phyloP scores from a whole-genome alignment of 2,329 filamentous ascomycete species.

The Diaporthe humulicola region DNA sequence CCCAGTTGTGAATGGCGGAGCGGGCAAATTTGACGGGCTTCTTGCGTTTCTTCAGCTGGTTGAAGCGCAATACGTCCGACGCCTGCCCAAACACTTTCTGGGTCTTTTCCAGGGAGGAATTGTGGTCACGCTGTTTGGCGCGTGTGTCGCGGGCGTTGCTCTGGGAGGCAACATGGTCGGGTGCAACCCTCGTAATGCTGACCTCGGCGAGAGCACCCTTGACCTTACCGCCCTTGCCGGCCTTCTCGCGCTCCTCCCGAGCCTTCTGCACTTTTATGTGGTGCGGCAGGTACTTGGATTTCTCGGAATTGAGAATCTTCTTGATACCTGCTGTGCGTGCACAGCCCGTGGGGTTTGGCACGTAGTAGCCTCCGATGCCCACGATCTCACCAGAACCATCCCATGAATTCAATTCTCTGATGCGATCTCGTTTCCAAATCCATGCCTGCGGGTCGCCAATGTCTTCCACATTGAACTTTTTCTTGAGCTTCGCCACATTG shows the following conservation, averaged over 20 bases:
- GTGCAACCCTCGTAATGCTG: conserved; percentile 79
- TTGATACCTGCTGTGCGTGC: conserved; percentile 94
- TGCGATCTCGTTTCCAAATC: conserved; percentile 69
- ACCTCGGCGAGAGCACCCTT: conserved; percentile 71
- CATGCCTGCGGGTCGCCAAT: conserved; percentile 67
- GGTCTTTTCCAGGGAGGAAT: conserved; percentile 95
- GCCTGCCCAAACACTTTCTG: conserved; percentile 88
- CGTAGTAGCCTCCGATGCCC: conserved; percentile 77
- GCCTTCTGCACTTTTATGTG: conserved; percentile 96
- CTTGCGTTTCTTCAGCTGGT: conserved; percentile 99
- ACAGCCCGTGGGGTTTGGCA: conserved; percentile 85
- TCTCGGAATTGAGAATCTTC: conserved; percentile 96
- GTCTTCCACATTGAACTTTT: conserved; percentile 58
- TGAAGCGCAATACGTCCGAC: conserved; percentile 95
- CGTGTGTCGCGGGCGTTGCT: conserved; percentile 94
- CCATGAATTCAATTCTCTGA: conserved; percentile 67
- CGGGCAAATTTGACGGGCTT: conserved; percentile 98
- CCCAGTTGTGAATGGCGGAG: conserved; percentile 99
- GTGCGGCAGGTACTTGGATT: conserved; percentile 97
- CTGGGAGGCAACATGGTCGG: conserved; percentile 85
- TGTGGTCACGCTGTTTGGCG: conserved; percentile 93
- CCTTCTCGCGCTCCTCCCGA: conserved; percentile 89
- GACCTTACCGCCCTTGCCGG: conserved; percentile 73
- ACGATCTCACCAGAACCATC: conserved; percentile 47
- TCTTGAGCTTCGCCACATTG: conserved; percentile 62